phyloP scores from a whole-genome alignment of 768 basidiomycete genomes.

The Leccinum disarticulatum region DNA sequence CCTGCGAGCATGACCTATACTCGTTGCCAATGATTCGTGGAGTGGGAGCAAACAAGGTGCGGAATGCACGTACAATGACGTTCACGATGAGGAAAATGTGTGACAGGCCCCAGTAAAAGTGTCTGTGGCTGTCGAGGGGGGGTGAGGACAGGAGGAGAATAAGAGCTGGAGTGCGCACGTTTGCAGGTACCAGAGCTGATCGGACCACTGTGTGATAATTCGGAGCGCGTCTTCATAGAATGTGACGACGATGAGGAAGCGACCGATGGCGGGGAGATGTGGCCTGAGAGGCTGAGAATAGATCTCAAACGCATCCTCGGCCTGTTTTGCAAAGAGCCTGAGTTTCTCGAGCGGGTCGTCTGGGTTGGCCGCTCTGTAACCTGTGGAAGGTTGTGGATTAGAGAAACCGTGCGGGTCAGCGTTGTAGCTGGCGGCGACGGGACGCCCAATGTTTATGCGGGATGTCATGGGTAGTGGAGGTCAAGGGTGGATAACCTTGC shows the following conservation, averaged over 20 bases:
- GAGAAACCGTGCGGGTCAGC: conserved; percentile 79
- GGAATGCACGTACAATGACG: conserved; percentile 67
- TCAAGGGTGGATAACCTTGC: not conserved
- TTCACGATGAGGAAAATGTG: conserved; percentile 92
- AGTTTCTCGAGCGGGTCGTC: conserved; percentile 83
- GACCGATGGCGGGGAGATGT: conserved; percentile 89
- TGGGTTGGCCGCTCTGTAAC: conserved; percentile 78
- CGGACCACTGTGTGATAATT: conserved; percentile 92
- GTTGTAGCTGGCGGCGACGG: conserved; percentile 56
- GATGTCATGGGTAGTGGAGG: conserved; percentile 57
- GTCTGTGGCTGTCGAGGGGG: conserved; percentile 67
- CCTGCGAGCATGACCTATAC: conserved; percentile 82
- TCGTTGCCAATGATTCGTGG: not conserved
- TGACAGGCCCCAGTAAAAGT: conserved; percentile 94
- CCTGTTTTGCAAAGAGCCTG: conserved; percentile 63
- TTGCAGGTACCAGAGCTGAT: conserved; percentile 98
- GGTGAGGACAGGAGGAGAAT: conserved; percentile 8
- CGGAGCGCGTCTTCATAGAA: conserved; percentile 96
- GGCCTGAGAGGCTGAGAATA: conserved; percentile 93
- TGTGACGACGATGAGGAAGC: conserved; percentile 97
- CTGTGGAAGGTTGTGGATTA: conserved; percentile 65
- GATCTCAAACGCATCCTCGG: conserved; percentile 92
- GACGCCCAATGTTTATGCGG: conserved; percentile 80
- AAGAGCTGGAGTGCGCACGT: conserved; percentile 53
- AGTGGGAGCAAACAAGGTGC: not conserved